Evolutionary conservation across 129 eudicot species (phyloP), one percentile per base, ranked within the genome.

Genomic region (Oenanthe sinensis): DNA sequence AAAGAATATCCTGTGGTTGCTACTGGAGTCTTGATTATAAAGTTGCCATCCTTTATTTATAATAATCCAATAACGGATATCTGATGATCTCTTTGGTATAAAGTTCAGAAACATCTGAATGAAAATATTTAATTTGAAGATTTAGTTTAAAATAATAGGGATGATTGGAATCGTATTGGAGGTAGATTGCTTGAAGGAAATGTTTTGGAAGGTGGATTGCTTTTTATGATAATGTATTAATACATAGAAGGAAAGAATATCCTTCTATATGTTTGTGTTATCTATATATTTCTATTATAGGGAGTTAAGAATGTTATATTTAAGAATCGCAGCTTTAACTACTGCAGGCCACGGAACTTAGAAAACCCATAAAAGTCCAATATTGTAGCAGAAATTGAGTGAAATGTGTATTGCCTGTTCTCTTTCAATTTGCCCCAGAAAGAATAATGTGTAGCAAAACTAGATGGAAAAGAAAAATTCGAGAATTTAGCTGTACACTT

Each of bases 1-100:
- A 73, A 79, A 81, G 79, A 39, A 45, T 79, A 82, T 78, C 78
- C 52, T 77, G 73, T 45, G 69, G 83, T 71, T 54, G 39, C 73
- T 67, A 73, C 79, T 58, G 76, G 65, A 63, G 63, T 36, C 45
- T 13, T 69, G 46, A n/a, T 50, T 24, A 42, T 39, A 55, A 36
- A 2, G 15, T 12, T 79, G 11, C 19, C 16, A 43, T 13, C 40
- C 42, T 67, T 67, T 12, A 28, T 30, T 67, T 67, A 33, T 67
- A 33, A 67, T 67, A 60, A 60, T 67, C 72, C 22, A 8, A 30
- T 30, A 30, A 33, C 20, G 37, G 10, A 67, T 30, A 30, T 67
- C 10, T 30, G 43, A 67, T 28, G 42, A 67, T 67, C 72, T 67
- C 14, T 12, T 67, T 15, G 22, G 72, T 67, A 30, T 67, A 30